Conservation (phyloP, 805 yeast species). For the Tetrapisispora phaffii region DNA sequence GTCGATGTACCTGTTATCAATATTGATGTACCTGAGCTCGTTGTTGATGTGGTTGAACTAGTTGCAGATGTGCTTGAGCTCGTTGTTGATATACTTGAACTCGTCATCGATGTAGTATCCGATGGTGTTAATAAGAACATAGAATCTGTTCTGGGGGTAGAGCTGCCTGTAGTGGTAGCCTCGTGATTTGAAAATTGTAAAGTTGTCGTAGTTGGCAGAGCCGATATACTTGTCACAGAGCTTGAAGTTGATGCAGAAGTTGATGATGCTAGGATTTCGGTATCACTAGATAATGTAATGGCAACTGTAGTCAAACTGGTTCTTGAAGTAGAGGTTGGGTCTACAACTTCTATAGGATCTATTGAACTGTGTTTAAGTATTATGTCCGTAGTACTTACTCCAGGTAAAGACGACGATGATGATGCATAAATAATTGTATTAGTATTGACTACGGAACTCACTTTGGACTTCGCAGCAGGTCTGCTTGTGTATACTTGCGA, state of each 20-base stretch:
- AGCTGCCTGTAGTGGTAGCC: neutral
- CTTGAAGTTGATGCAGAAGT: neutral
- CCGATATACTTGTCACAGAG: neutral
- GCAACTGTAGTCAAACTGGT: neutral
- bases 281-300: neutral
- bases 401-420: neutral
- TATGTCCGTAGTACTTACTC: neutral
- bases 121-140: neutral
- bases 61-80: neutral
- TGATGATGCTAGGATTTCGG: neutral
- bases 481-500: too few relatives aligned
- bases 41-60: neutral
- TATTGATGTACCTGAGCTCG: too few relatives aligned
- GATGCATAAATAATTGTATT: neutral
- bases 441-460: neutral
- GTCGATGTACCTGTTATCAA: neutral
- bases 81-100: neutral
- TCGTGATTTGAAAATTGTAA: neutral
- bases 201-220: neutral
- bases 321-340: neutral
- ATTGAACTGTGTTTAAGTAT: neutral
- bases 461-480: neutral
- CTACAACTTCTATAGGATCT: neutral
- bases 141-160: neutral
- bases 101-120: neutral